Evolutionary conservation across 73 alveolate species (phyloP).

Genomic region (Paramecium bursaria): DNA sequence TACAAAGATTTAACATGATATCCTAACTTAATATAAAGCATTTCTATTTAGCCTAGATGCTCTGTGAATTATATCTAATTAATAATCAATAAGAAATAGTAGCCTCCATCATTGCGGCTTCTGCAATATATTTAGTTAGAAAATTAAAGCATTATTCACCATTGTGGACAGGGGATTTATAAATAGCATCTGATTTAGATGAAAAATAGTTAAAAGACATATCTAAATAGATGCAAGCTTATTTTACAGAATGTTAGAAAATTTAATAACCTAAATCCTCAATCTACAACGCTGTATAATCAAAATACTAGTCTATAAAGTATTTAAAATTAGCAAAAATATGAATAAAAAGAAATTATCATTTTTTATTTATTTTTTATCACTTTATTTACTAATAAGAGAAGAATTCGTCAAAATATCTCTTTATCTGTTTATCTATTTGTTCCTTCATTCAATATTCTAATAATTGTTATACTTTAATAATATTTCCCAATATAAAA

Average conservation of each 20-base stretch:
- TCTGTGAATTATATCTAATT: slow-evolving; percentile 8
- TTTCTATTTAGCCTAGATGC: background rate
- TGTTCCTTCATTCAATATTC: no score
- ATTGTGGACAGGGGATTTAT: slow-evolving; percentile 26
- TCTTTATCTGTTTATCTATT: no score
- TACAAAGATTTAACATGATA: slow-evolving; percentile 70
- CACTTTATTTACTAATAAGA: no score
- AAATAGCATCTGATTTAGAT: background rate
- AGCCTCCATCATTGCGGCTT: slow-evolving; percentile 22
- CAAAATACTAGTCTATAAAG: no score
- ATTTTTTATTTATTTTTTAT: no score
- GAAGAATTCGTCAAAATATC: no score
- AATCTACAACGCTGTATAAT: no score
- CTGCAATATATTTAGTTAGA: background rate
- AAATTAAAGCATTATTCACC: slow-evolving; percentile 27
- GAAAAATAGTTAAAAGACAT: background rate
- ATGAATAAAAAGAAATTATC: no score
- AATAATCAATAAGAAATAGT: background rate
- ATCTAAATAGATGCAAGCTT: background rate
- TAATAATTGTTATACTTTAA: no score
- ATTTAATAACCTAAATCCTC: no score
- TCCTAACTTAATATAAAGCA: slow-evolving; percentile 63
- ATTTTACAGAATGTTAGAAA: slow-evolving; percentile 14
- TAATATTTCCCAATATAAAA: no score
- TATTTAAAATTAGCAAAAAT: no score